Conservation (phyloP, 139 green algal genomes). For the Chlorella sp. region DNA sequence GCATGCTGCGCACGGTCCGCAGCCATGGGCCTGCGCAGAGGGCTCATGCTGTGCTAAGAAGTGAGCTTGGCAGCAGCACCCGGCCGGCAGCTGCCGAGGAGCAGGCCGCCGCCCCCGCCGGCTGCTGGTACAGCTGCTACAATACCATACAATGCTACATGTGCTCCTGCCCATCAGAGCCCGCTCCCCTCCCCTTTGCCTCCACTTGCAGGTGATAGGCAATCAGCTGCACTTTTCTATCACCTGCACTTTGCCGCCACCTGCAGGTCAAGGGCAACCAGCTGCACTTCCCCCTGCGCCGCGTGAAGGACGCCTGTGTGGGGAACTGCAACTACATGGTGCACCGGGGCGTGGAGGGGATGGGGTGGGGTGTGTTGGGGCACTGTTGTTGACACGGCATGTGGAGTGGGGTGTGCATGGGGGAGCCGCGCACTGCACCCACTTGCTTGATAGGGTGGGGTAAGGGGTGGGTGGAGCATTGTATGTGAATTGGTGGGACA, state of each 20-base stretch:
- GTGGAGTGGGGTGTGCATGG: too few species aligned
- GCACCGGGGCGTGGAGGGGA: not conserved
- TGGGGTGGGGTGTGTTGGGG: too few species aligned
- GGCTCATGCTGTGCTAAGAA: too few species aligned
- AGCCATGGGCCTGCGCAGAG: too few species aligned
- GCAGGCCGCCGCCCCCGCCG: not conserved
- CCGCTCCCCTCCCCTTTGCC: not conserved
- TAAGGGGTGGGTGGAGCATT: too few species aligned
- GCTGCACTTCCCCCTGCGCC: not conserved
- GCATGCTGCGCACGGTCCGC: too few species aligned
- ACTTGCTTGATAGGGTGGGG: too few species aligned
- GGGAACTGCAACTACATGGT: not conserved
- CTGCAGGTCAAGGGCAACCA: not conserved
- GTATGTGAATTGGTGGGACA: too few species aligned
- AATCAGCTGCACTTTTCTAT: not conserved
- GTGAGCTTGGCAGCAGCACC: too few species aligned
- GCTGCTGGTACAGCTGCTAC: not conserved
- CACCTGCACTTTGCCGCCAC: not conserved
- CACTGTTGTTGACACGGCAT: too few species aligned
- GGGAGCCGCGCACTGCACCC: too few species aligned
- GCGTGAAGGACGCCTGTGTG: not conserved
- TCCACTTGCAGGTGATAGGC: not conserved
- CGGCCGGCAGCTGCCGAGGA: too few species aligned
- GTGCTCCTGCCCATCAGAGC: not conserved
- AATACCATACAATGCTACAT: not conserved